Base-by-base conservation (phyloP, 2,329 filamentous ascomycete species). In the Pyricularia sp. region DNA sequence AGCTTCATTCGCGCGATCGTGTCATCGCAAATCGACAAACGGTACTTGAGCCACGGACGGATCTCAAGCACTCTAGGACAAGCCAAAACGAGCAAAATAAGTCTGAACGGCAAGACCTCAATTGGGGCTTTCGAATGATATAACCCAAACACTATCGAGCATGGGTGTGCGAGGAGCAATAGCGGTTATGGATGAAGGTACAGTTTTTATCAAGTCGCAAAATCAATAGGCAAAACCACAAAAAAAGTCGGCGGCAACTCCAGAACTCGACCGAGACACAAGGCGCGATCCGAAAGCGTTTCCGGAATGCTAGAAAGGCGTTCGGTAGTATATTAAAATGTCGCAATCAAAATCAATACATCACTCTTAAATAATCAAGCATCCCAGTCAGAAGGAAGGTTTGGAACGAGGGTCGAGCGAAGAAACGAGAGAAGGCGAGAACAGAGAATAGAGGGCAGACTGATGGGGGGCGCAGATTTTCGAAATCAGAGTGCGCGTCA, bases 1-100 rank as follows among this genome's bases (percentile, higher is more conserved):
- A 64, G 49, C 62, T 64, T 64, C 62, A 64, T 57, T 35, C 61
- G 24, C n/a, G 61, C 61, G 35, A 61, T 33, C 26, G 59, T 19
- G 8, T 1, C 7, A 31, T 22, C 40, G 61, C 24, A 49, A 30
- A 4, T 33, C 28, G 44, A 19, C n/a, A 35, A 33, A 44, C 10
- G 62, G 49, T 64, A 64, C 62, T 26, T 64, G n/a, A 6, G n/a
- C 44, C 49, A 22, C 16, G 49, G 40, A 55, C 22, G 10, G 22
- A 5, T n/a, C 35, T 57, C 19, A 35, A 3, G 10, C 22, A 33
- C n/a, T 30, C 44, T 22, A 33, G 19, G 13, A 26, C 12, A 26
- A 13, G 5, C 10, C 28, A 57, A 64, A 64, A 4, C 5, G 28
- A 28, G 26, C 16, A 35, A 64, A 35, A 64, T 22, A 13, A 40